Percentiles rank a stretch among this genome's conserved stretches.
Evolutionary conservation across 1,284 basidiomycete genomes (phyloP).

Genomic region (Leucoagaricus sp.): DNA sequence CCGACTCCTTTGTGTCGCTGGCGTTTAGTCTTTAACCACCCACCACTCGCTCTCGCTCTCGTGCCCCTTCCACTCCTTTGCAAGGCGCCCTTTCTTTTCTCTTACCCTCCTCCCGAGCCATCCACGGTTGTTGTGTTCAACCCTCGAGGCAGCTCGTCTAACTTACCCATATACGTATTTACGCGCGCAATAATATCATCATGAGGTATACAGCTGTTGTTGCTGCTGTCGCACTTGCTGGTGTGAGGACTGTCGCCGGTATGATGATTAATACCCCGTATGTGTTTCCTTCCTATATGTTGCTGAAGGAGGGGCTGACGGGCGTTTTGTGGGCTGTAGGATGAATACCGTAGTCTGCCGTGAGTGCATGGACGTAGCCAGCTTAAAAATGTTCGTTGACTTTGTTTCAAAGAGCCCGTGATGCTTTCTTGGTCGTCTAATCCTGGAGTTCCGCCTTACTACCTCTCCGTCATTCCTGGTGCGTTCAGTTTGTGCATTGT

Average conservation of each 20-base stretch:
- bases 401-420: slow-evolving; percentile 50
- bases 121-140: no score
- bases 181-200: slow-evolving; percentile 26
- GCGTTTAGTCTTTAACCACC: background rate
- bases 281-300: slow-evolving; percentile 26
- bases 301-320: background rate
- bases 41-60: slow-evolving; percentile 9
- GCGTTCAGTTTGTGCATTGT: no score
- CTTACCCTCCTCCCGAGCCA: slow-evolving; percentile 1
- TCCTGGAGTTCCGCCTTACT: slow-evolving; percentile 64
- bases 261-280: slow-evolving; percentile 74
- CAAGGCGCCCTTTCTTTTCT: slow-evolving; percentile 18
- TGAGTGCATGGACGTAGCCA: no score
- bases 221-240: slow-evolving; percentile 47
- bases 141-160: no score
- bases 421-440: slow-evolving; percentile 49
- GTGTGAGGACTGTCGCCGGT: slow-evolving; percentile 42
- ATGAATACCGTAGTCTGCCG: slow-evolving; percentile 53
- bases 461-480: slow-evolving; percentile 68
- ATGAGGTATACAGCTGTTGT: slow-evolving; percentile 55
- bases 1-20: background rate
- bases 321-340: slow-evolving; percentile 15
- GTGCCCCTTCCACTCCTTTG: slow-evolving; percentile 19
- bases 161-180: no score
- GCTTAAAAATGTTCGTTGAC: no score